Evolutionary conservation across 371 early-diverging fungal genomes (phyloP), one percentile per base, ranked within the genome.

Genomic region (Rhizomucor pusillus): DNA sequence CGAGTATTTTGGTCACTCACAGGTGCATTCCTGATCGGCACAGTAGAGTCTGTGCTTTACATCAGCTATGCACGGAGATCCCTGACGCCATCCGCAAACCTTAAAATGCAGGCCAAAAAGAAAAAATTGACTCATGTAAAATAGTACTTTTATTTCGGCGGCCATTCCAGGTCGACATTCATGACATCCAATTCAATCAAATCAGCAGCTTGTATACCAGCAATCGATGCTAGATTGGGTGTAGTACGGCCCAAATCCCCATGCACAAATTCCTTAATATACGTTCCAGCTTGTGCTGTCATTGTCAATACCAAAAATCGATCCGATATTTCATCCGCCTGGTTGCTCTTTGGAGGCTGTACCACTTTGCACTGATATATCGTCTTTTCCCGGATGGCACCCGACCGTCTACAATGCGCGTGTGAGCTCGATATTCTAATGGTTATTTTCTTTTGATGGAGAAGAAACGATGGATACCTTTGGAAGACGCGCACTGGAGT

Each of bases 231-330:
- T 25, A 98, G 60, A 50, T 86, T 91, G 22, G 99, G 99, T 13
- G 55, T 56, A 4, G 98, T 97, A 36, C 99, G 77, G 2, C 97
- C 97, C 11, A 91, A 69, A 73, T 99, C 99, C 12, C 97, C 94
- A 60, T 95, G 96, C 1, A 97, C 89, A 84, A 98, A 99, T 75
- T 99, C 99, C 65, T 99, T 99, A 55, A 99, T 94, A 60, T 99
- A 99, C 0, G 98, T 91, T 10, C 99, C 99, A 3, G 99, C 97
- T 57, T 88, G 87, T 0, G 96, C 91, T 54, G 81, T 80, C 67
- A 97, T 55, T 20, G 85, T 72, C 3, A 92, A 68, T 1, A 82
- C 70, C 47, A 80, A 63, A 59, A 88, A 85, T 22, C 75, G 79
- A 1, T 75, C 49, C 37, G 73, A 36, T 1, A 50, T 40, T 5